Percentiles rank a stretch among this genome's conserved stretches.
phyloP scores from a whole-genome alignment of 129 eudicot genomes.

The Arctium lappa region DNA sequence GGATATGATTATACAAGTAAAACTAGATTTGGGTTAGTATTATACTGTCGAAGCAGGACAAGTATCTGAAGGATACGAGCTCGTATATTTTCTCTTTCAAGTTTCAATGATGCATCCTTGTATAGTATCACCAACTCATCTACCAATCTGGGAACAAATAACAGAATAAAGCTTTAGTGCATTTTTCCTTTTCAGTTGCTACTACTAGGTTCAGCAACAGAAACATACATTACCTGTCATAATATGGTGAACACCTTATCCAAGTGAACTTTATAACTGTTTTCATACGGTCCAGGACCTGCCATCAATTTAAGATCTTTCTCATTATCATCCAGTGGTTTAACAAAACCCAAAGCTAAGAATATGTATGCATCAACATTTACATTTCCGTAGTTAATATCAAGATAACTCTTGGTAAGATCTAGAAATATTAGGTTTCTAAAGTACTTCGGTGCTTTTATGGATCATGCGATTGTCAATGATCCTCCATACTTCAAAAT shows the following conservation, averaged over 20 bases:
- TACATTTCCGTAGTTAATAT: too few relatives aligned
- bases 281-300: slow-evolving; percentile 62
- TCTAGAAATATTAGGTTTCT: too few relatives aligned
- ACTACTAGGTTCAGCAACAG: background rate
- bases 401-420: too few relatives aligned
- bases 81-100: slow-evolving; percentile 70
- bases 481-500: background rate
- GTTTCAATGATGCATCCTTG: slow-evolving; percentile 75
- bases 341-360: background rate
- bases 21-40: background rate
- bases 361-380: background rate
- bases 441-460: background rate
- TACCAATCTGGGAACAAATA: slow-evolving; percentile 52
- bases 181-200: background rate
- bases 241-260: slow-evolving; percentile 71
- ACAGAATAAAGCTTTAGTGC: background rate
- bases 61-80: slow-evolving; percentile 45
- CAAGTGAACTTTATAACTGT: slow-evolving; percentile 74
- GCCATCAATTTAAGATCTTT: background rate
- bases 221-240: slow-evolving; percentile 45
- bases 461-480: background rate
- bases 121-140: slow-evolving; percentile 72
- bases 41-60: slow-evolving; percentile 64
- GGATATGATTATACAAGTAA: background rate
- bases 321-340: background rate